phyloP scores from a whole-genome alignment of 441 rosid genomes.

The Populus hybrid region DNA sequence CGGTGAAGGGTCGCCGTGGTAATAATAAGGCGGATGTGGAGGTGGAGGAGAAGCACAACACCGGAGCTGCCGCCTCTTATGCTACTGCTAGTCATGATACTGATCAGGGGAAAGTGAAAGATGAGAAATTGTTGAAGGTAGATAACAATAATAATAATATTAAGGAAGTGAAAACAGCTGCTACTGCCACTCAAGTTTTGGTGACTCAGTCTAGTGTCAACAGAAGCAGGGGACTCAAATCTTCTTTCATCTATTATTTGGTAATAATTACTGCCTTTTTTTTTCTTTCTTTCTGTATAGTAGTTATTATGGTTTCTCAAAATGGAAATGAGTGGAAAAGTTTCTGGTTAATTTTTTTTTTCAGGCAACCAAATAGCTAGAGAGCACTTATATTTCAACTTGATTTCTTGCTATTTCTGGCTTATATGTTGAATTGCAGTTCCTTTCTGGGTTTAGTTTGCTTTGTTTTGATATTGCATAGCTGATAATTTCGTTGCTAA shows the following conservation, averaged over 20 bases:
- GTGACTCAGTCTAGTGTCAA: conserved; percentile 28
- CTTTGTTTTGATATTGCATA: neutral
- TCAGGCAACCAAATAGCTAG: neutral
- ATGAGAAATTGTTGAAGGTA: conserved; percentile 2
- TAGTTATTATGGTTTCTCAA: neutral
- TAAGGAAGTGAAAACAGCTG: conserved; percentile 26
- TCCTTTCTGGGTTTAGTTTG: neutral
- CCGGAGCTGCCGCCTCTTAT: conserved; percentile 2
- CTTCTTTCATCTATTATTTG: conserved; percentile 35
- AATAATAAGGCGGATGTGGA: neutral
- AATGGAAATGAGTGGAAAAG: neutral
- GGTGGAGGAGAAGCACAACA: neutral
- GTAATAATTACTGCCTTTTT: conserved; percentile 27
- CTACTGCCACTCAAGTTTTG: conserved; percentile 28
- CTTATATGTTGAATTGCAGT: neutral
- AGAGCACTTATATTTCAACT: neutral
- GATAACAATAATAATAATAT: conserved; percentile 12
- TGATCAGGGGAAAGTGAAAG: conserved; percentile 7
- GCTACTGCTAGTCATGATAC: conserved; percentile 11
- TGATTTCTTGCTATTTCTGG: neutral
- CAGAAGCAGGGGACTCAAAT: conserved; percentile 35
- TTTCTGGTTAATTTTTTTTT: neutral
- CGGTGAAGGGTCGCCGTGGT: conserved; percentile 28
- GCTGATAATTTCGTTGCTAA: conserved; percentile 17
- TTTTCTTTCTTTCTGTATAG: neutral